These are phyloP conservation scores for Conticribra guillardii DNA, from an alignment of 108 stramenopile species.

Conservation along the genomic window DNA sequence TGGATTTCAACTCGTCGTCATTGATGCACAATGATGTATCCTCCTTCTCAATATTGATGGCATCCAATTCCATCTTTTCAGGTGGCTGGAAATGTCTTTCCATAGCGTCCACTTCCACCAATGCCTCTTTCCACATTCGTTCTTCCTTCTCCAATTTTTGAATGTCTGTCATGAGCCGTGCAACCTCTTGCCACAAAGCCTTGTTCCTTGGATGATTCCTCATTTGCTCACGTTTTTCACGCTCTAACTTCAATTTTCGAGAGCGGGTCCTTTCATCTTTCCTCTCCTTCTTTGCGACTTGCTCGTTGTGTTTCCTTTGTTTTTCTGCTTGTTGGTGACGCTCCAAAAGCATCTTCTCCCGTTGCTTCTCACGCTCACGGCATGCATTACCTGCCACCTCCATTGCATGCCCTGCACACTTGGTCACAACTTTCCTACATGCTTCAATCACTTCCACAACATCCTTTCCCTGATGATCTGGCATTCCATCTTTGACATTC, in stretches of 20 bases:
- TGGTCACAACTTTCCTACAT: slow-evolving; percentile 41
- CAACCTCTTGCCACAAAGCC: slow-evolving; percentile 49
- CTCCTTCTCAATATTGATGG: slow-evolving; percentile 1
- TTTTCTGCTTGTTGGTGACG: slow-evolving; percentile 15
- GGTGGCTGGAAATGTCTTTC: slow-evolving; percentile 31
- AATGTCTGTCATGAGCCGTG: slow-evolving; percentile 42
- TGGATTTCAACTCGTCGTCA: slow-evolving; percentile 23
- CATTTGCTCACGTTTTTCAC: slow-evolving; percentile 25
- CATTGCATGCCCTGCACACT: slow-evolving; percentile 25
- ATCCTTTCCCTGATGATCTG: slow-evolving; percentile 33
- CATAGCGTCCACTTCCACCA: slow-evolving; percentile 34
- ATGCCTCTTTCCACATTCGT: slow-evolving; percentile 42
- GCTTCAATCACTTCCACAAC: slow-evolving; percentile 44
- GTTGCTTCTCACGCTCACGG: slow-evolving; percentile 36
- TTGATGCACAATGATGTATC: slow-evolving; percentile 4
- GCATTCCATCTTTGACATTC: slow-evolving; percentile 36
- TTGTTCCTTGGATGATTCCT: slow-evolving; percentile 49
- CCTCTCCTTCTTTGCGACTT: slow-evolving; percentile 21
- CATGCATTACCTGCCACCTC: slow-evolving; percentile 34
- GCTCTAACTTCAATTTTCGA: slow-evolving; percentile 26
- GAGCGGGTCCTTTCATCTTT: slow-evolving; percentile 31
- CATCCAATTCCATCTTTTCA: slow-evolving; percentile 45
- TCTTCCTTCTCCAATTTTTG: slow-evolving; percentile 52
- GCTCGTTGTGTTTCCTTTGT: slow-evolving; percentile 11
- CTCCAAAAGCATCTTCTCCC: slow-evolving; percentile 6